phyloP scores from a whole-genome alignment of 768 basidiomycete species.

The Kwoniella shandongensis region DNA sequence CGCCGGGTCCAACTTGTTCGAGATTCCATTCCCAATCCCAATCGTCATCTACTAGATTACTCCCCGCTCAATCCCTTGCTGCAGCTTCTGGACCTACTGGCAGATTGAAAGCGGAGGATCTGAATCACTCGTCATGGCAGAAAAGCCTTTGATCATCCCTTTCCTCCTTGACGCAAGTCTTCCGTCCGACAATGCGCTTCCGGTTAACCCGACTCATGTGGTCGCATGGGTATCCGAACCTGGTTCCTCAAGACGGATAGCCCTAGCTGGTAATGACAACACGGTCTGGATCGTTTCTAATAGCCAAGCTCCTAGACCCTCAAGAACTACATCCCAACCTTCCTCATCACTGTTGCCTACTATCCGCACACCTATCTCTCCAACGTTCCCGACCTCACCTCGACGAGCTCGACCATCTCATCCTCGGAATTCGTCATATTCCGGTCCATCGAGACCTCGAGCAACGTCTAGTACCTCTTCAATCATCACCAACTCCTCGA shows the following conservation, averaged over 20 bases:
- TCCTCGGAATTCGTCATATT: conserved; percentile 7
- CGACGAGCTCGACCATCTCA: conserved; percentile 3
- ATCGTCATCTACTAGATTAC: too few species aligned
- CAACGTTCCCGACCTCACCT: conserved; percentile 12
- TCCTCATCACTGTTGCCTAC: conserved; percentile 9
- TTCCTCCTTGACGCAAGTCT: conserved; percentile 21
- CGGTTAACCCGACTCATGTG: conserved; percentile 33
- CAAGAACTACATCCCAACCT: neutral
- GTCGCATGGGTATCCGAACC: conserved; percentile 31
- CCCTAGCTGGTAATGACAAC: conserved; percentile 34
- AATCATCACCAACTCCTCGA: conserved; percentile 22
- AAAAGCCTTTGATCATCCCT: conserved; percentile 25
- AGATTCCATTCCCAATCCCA: too few species aligned
- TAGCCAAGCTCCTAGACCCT: neutral
- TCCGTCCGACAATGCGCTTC: conserved; percentile 11
- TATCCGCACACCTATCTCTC: conserved; percentile 3
- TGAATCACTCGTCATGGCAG: conserved; percentile 2
- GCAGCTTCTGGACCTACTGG: too few species aligned
- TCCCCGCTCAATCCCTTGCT: too few species aligned
- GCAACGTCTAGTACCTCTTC: conserved; percentile 39
- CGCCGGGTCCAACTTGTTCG: too few species aligned
- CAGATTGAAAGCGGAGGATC: too few species aligned
- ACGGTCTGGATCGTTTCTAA: conserved; percentile 32
- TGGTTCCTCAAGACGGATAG: conserved; percentile 26
- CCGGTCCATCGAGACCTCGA: conserved; percentile 24